Conservation (phyloP, 257 asterid genomes). For the Ballota nigra region DNA sequence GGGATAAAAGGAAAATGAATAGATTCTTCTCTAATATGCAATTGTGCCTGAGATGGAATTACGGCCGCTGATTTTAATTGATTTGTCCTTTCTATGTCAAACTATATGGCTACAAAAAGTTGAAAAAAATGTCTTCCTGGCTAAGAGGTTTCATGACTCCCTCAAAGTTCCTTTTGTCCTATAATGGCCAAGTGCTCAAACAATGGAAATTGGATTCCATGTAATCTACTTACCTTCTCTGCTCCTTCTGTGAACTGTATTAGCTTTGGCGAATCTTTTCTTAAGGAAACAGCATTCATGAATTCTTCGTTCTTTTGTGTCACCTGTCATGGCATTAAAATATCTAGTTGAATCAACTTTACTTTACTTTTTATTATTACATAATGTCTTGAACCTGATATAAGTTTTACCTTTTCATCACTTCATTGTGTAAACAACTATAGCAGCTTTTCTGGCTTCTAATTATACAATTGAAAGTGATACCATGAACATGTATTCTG, state of each 20-base stretch:
- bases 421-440: constrained; percentile 7
- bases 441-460: constrained; percentile 1
- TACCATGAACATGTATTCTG: constrained; percentile 22
- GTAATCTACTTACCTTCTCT: not conserved
- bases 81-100: no score
- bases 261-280: not conserved
- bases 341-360: constrained; percentile 1
- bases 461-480: constrained; percentile 10
- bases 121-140: not conserved
- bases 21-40: no score
- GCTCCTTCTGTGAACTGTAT: not conserved
- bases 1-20: no score
- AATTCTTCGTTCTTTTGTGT: not conserved
- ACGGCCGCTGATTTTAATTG: no score
- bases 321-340: not conserved
- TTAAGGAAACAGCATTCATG: constrained; percentile 6
- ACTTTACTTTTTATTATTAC: not conserved
- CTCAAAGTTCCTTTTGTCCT: not conserved
- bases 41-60: no score
- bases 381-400: constrained; percentile 12
- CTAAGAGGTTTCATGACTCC: constrained; percentile 11
- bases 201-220: not conserved
- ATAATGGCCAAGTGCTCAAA: not conserved
- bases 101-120: not conserved
- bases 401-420: constrained; percentile 10